Evolutionary conservation across 2,329 filamentous ascomycete genomes (phyloP), one percentile per base, ranked within the genome.

Genomic region (Fusarium tuaranense): DNA sequence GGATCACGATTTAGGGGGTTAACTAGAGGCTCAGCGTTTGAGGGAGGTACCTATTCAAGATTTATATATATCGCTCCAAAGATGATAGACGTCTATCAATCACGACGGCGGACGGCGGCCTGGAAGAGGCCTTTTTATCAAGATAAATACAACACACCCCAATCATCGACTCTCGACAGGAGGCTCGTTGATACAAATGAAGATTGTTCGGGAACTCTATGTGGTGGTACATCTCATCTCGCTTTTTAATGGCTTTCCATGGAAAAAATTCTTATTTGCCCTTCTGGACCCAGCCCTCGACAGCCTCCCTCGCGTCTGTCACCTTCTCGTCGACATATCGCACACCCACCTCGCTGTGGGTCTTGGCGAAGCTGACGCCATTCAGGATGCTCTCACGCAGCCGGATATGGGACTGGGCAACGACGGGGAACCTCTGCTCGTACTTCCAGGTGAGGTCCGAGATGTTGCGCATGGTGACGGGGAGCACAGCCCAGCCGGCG

Each of bases 261-360:
- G 48, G 48, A n/a, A 13, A 53, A 53, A 30, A 32, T 14, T 55
- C 27, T 55, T 89, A 95, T 88, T 93, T 94, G 67, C 95, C 95
- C 89, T 97, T 95, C 87, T 91, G 94, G 65, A 98, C 94, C 95
- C 95, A 97, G 71, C 91, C 91, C 87, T 98, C 95, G 68, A 98
- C 86, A 60, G 89, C 88, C 84, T 95, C 92, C 78, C 95, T 90
- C 68, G 91, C 92, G 65, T 92, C 90, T 70, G 89, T 90, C 64
- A 98, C 93, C 87, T 94, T 95, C 72, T 94, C 93, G 81, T 97
- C 92, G 71, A 97, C 90, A 86, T 92, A 93, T 75, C 87, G 88
- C 72, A 91, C 88, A 59, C 91, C 91, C 82, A 95, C 89, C 77
- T 92, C 87, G 58, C 90, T 91, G 84, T 97, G 94, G 66, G 92